phyloP scores from a whole-genome alignment of 805 yeast species.

The Martiniozyma abietophila region DNA sequence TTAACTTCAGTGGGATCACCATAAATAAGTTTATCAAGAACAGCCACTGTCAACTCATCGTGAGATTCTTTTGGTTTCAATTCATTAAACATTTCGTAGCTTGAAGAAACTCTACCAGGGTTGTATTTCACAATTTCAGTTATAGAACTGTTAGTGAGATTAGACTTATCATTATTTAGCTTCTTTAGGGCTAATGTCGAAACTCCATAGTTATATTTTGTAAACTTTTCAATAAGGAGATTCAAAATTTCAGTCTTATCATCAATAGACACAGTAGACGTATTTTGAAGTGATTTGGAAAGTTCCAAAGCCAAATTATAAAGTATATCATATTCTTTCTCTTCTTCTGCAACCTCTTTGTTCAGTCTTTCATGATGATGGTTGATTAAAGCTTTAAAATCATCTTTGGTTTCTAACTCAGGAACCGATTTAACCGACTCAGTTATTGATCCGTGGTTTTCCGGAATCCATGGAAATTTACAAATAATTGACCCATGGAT shows the following conservation, averaged over 20 bases:
- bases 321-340: constrained; percentile 9
- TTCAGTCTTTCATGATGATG: constrained; percentile 10
- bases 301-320: constrained; percentile 10
- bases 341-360: neutral
- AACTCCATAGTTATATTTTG: constrained; percentile 21
- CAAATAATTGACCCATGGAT: no score
- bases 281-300: constrained; percentile 8
- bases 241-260: constrained; percentile 17
- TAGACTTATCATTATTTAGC: constrained; percentile 4
- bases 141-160: constrained; percentile 12
- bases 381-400: constrained; percentile 8
- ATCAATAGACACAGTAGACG: constrained; percentile 8
- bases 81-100: constrained; percentile 24
- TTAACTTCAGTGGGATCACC: constrained; percentile 19
- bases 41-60: constrained; percentile 11
- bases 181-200: constrained; percentile 15
- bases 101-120: constrained; percentile 29
- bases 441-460: constrained; percentile 1
- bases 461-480: no score
- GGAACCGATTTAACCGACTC: constrained; percentile 7
- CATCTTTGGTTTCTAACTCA: constrained; percentile 5
- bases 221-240: constrained; percentile 17
- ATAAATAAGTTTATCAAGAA: constrained; percentile 15
- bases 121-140: constrained; percentile 24
- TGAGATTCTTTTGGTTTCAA: constrained; percentile 6